A percentile compares a stretch with the other conserved stretches of the same genome.
These are phyloP conservation scores for Hypomontagnella monticulosa DNA, from an alignment of 495 filamentous ascomycete genomes.

Conservation along the genomic window DNA sequence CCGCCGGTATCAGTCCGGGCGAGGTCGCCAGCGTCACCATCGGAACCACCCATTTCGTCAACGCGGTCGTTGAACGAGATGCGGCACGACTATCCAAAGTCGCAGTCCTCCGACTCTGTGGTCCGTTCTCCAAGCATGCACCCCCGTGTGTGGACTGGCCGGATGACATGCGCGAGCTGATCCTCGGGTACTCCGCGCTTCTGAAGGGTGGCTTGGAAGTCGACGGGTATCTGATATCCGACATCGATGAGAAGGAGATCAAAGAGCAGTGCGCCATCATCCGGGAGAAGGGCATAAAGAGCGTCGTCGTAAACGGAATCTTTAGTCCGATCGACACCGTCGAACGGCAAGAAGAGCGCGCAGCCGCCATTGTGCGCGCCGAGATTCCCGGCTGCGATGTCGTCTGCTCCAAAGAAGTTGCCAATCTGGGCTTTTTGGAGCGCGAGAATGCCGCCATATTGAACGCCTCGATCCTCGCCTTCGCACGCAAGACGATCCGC, in stretches of 20 bases:
- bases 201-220: slow-evolving; percentile 61
- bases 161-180: slow-evolving; percentile 54
- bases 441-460: slow-evolving; percentile 66
- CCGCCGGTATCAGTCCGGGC: slow-evolving; percentile 49
- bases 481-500: slow-evolving; percentile 60
- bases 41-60: slow-evolving; percentile 72
- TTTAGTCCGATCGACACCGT: slow-evolving; percentile 66
- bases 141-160: slow-evolving; percentile 64
- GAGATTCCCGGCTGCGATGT: slow-evolving; percentile 60
- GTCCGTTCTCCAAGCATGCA: slow-evolving; percentile 63
- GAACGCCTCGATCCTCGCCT: slow-evolving; percentile 63
- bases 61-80: slow-evolving; percentile 69
- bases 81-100: slow-evolving; percentile 60
- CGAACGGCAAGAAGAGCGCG: slow-evolving; percentile 60
- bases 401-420: slow-evolving; percentile 60
- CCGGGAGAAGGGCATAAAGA: slow-evolving; percentile 54
- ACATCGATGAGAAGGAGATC: slow-evolving; percentile 59
- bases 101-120: slow-evolving; percentile 64
- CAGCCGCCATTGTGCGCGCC: slow-evolving; percentile 52
- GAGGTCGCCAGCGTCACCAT: slow-evolving; percentile 66
- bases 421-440: slow-evolving; percentile 63
- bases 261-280: slow-evolving; percentile 53
- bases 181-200: slow-evolving; percentile 56
- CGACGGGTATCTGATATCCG: slow-evolving; percentile 58
- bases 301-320: slow-evolving; percentile 65